Conservation (phyloP, 2,329 filamentous ascomycete genomes). For the Diaporthe helianthi region DNA sequence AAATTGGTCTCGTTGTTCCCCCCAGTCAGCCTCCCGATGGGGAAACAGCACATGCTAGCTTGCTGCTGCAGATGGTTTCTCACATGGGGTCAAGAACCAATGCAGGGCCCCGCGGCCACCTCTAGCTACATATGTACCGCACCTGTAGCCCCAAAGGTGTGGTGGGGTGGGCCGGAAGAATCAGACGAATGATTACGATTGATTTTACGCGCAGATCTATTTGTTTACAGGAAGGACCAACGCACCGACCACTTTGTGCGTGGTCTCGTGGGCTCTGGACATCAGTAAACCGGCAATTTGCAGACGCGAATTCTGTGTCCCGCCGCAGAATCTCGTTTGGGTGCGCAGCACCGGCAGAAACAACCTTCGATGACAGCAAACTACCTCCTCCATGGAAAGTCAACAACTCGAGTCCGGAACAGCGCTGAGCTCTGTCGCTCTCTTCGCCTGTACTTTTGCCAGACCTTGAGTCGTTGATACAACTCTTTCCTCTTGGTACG, state of each 20-base stretch:
- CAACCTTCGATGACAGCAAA: background rate
- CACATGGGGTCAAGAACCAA: constrained; percentile 7
- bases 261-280: constrained; percentile 3
- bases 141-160: constrained; percentile 8
- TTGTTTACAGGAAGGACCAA: constrained; percentile 10
- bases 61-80: background rate
- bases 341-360: constrained; percentile 9
- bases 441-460: background rate
- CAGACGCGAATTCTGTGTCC: background rate
- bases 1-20: constrained; percentile 3
- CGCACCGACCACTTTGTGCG: constrained; percentile 9
- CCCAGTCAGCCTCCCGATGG: background rate
- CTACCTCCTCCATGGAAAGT: background rate
- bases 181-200: constrained; percentile 14
- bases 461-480: background rate
- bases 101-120: constrained; percentile 8
- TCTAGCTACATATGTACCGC: constrained; percentile 22
- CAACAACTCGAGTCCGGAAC: background rate
- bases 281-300: constrained; percentile 3
- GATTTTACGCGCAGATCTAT: constrained; percentile 30
- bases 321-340: constrained; percentile 2
- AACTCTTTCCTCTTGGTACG: background rate
- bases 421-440: background rate
- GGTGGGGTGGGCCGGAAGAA: constrained; percentile 17
- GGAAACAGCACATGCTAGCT: background rate